Percentiles rank a stretch among this genome's conserved stretches.
phyloP scores from a whole-genome alignment of 2,329 filamentous ascomycete species.

The Aureobasidium sp. region DNA sequence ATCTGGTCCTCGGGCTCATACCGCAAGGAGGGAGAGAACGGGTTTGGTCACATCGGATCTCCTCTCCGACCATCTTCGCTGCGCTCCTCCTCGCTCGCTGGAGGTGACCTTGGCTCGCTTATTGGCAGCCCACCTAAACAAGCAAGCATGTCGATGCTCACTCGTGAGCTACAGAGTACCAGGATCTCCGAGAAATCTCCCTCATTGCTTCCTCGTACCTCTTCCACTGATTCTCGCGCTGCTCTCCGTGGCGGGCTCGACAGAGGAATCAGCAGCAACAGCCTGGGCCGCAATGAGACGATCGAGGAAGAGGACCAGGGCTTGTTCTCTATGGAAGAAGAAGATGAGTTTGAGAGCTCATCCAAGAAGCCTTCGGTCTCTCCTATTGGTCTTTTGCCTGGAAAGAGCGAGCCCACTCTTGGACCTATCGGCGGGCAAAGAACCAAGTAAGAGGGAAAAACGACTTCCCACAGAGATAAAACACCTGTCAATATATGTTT shows the following conservation, averaged over 20 bases:
- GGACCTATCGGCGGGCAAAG: conserved; percentile 13
- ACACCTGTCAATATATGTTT: background rate
- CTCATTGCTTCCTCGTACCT: conserved; percentile 13
- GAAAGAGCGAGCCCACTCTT: conserved; percentile 11
- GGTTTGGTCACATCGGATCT: conserved; percentile 52
- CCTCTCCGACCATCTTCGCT: conserved; percentile 44
- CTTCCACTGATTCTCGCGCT: conserved; percentile 13
- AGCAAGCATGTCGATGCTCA: conserved; percentile 53
- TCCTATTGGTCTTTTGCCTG: conserved; percentile 7
- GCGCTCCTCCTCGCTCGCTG: conserved; percentile 37
- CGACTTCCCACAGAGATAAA: background rate
- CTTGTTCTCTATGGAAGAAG: conserved; percentile 27
- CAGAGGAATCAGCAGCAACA: conserved; percentile 21
- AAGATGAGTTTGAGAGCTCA: background rate
- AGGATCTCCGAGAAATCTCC: conserved; percentile 10
- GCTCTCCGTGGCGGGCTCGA: conserved; percentile 16
- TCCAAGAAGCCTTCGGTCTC: conserved; percentile 5
- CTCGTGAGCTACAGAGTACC: conserved; percentile 39
- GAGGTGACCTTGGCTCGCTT: conserved; percentile 39
- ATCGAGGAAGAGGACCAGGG: conserved; percentile 24
- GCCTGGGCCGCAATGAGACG: conserved; percentile 18
- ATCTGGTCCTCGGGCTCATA: conserved; percentile 44
- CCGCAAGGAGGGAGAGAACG: conserved; percentile 44
- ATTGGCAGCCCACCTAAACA: conserved; percentile 49
- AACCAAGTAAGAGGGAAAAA: background rate